Evolutionary conservation across 176 grass and related monocot genomes (phyloP).

Genomic region (Aechmea fasciata): DNA sequence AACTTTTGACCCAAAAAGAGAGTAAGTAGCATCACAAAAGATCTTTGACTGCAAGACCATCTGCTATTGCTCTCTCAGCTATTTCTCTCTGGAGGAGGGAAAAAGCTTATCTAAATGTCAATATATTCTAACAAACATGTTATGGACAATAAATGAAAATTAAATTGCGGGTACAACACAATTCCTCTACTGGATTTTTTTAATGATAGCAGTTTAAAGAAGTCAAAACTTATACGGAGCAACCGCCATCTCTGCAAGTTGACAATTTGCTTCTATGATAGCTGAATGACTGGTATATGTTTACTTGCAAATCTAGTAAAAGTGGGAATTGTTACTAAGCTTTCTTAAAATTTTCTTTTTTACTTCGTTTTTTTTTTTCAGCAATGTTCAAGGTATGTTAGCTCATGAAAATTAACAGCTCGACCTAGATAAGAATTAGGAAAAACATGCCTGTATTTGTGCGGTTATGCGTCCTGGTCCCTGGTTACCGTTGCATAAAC

Average conservation of each 20-base stretch:
- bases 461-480: constrained; percentile 57
- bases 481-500: constrained; percentile 38
- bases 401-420: background rate
- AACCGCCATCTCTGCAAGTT: too few relatives aligned
- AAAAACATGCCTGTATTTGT: constrained; percentile 62
- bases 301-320: too few relatives aligned
- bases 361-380: background rate
- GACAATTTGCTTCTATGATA: too few relatives aligned
- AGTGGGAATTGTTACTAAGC: too few relatives aligned
- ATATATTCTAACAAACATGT: background rate
- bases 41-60: constrained; percentile 11
- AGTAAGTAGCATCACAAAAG: constrained; percentile 18
- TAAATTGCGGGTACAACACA: too few relatives aligned
- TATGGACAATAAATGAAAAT: too few relatives aligned
- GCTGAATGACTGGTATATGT: too few relatives aligned
- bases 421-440: constrained; percentile 3
- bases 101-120: background rate
- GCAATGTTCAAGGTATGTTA: background rate
- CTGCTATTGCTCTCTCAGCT: constrained; percentile 28
- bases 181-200: too few relatives aligned
- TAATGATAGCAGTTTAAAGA: too few relatives aligned
- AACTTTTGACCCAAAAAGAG: background rate
- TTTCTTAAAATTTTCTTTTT: too few relatives aligned
- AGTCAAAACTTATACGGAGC: too few relatives aligned
- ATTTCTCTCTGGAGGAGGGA: constrained; percentile 27